phyloP scores from a whole-genome alignment of 495 filamentous ascomycete genomes.

The Choiromyces venosus region DNA sequence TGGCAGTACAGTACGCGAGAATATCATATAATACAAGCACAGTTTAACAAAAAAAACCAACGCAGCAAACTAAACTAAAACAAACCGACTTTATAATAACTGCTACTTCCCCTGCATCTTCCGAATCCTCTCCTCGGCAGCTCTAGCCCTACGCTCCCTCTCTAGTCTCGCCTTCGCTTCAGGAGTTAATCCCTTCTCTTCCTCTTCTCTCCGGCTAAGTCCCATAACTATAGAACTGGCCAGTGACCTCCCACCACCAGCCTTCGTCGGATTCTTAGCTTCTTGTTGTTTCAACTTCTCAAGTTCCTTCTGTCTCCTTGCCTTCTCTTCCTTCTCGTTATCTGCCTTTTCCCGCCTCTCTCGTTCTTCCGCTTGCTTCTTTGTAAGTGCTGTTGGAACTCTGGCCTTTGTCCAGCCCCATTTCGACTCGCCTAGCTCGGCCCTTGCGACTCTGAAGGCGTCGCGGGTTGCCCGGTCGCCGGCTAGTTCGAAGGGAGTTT shows the following conservation, averaged over 20 bases:
- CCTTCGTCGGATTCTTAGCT: constrained; percentile 51
- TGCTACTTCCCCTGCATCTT: constrained; percentile 50
- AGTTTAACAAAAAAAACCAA: background rate
- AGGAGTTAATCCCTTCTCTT: constrained; percentile 40
- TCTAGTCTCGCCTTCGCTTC: constrained; percentile 30
- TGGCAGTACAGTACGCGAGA: background rate
- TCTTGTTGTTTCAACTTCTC: constrained; percentile 62
- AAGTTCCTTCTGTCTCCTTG: constrained; percentile 51
- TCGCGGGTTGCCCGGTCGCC: constrained; percentile 83
- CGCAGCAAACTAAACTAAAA: background rate
- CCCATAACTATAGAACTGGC: constrained; percentile 34
- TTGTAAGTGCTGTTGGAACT: constrained; percentile 64
- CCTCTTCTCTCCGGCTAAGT: constrained; percentile 42
- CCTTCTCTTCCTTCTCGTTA: constrained; percentile 53
- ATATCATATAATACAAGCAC: background rate
- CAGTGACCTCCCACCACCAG: constrained; percentile 57
- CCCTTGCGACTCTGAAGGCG: constrained; percentile 81
- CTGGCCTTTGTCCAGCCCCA: constrained; percentile 77
- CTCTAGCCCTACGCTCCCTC: constrained; percentile 31
- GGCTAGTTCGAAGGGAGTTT: constrained; percentile 76
- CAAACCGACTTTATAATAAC: constrained; percentile 11
- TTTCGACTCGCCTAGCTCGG: constrained; percentile 64
- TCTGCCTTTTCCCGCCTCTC: constrained; percentile 56
- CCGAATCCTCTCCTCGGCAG: constrained; percentile 60
- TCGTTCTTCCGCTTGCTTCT: constrained; percentile 61